phyloP scores from a whole-genome alignment of 2,329 filamentous ascomycete species.

The Alternaria sp. region DNA sequence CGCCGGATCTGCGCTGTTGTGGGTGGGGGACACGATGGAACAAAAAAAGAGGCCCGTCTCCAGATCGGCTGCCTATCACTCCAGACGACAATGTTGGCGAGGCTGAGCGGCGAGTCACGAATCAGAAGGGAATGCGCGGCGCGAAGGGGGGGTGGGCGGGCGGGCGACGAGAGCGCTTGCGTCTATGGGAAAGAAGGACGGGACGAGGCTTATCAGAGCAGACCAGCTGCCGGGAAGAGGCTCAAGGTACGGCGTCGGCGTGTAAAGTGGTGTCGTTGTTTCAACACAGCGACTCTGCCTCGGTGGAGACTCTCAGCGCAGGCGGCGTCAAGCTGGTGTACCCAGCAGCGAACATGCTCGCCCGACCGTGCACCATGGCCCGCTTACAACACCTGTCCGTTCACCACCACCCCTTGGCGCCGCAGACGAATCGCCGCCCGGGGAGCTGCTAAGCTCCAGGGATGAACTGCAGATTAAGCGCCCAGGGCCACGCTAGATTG shows the following conservation, averaged over 20 bases:
- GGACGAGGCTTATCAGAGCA: constrained; percentile 28
- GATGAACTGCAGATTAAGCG: constrained; percentile 24
- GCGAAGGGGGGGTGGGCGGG: constrained; percentile 30
- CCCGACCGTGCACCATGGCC: constrained; percentile 14
- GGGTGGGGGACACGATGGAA: background rate
- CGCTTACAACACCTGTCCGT: constrained; percentile 20
- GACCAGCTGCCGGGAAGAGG: constrained; percentile 33
- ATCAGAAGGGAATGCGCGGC: constrained; percentile 34
- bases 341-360: constrained; percentile 18
- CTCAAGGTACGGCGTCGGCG: constrained; percentile 14
- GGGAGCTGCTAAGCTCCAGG: constrained; percentile 14
- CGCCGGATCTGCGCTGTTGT: constrained; percentile 21
- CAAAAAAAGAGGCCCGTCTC: background rate
- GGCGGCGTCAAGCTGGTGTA: constrained; percentile 13
- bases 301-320: constrained; percentile 18
- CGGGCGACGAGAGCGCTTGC: constrained; percentile 27
- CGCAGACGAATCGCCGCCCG: constrained; percentile 16
- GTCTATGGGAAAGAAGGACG: constrained; percentile 17
- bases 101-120: constrained; percentile 31
- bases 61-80: constrained; percentile 13
- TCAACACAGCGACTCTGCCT: constrained; percentile 22
- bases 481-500: constrained; percentile 18
- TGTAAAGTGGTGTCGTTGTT: constrained; percentile 23
- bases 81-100: constrained; percentile 21
- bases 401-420: constrained; percentile 17